These are phyloP conservation scores for Aspergillus pseudotamarii DNA, from an alignment of 2,329 filamentous ascomycete species.

Conservation along the genomic window DNA sequence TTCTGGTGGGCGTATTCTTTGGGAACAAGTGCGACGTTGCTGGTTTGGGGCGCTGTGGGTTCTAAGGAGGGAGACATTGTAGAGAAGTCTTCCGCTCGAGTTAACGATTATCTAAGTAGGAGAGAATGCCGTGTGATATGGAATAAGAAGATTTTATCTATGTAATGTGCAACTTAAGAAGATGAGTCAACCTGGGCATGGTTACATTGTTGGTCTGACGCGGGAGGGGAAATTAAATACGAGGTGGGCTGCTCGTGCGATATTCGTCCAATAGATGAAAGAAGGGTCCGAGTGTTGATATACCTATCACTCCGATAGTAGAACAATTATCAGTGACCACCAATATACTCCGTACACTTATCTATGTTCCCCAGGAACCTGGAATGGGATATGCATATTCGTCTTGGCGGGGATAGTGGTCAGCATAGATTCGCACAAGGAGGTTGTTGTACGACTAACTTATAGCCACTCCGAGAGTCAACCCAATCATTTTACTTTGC, in stretches of 20 bases:
- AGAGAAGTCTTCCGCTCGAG: background rate
- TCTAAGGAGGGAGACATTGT: background rate
- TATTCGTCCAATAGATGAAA: background rate
- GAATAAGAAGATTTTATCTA: background rate
- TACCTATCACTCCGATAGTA: background rate
- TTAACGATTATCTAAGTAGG: too few relatives aligned
- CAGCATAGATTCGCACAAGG: background rate
- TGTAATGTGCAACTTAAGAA: background rate
- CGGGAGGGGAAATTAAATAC: background rate
- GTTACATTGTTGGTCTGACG: background rate
- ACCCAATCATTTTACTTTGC: background rate
- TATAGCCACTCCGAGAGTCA: background rate
- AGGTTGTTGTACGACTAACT: background rate
- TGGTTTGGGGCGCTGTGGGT: background rate
- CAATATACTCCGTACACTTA: background rate
- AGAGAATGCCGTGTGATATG: background rate
- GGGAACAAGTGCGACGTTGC: constrained; percentile 1
- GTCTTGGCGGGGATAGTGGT: background rate
- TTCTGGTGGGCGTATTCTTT: background rate
- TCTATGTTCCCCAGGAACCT: background rate
- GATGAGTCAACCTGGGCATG: background rate
- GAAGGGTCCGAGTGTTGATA: too few relatives aligned
- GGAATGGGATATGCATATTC: background rate
- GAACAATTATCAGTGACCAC: too few relatives aligned
- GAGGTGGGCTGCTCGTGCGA: background rate